Conservation (phyloP, 2,329 filamentous ascomycete genomes). For the Aspergillus awamori region DNA sequence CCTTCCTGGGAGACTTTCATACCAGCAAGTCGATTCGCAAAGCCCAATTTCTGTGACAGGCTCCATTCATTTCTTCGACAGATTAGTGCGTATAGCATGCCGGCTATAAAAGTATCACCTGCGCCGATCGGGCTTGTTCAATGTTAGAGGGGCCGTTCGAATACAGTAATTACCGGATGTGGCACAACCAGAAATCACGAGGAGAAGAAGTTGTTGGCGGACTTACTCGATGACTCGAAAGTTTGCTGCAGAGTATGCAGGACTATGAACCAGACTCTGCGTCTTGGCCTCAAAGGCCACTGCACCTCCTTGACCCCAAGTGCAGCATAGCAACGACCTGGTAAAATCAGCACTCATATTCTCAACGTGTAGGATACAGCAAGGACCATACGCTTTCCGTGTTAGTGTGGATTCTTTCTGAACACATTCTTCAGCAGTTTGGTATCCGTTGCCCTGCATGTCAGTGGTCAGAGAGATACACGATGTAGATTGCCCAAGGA, state of each 20-base stretch:
- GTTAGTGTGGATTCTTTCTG: slow-evolving; percentile 45
- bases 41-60: slow-evolving; percentile 54
- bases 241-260: slow-evolving; percentile 45
- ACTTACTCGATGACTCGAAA: slow-evolving; percentile 63
- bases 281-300: slow-evolving; percentile 47
- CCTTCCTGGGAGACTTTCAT: slow-evolving; percentile 69
- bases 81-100: slow-evolving; percentile 65
- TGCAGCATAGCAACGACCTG: slow-evolving; percentile 58
- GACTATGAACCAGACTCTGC: slow-evolving; percentile 43
- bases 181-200: too few species aligned
- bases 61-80: slow-evolving; percentile 55
- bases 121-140: slow-evolving; percentile 66
- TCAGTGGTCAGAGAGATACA: neutral
- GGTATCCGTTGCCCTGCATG: slow-evolving; percentile 41
- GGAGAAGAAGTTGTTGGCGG: too few species aligned
- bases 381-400: slow-evolving; percentile 50
- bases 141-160: slow-evolving; percentile 14
- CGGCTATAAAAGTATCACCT: slow-evolving; percentile 75
- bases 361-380: neutral
- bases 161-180: too few species aligned
- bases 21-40: slow-evolving; percentile 69
- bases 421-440: slow-evolving; percentile 57
- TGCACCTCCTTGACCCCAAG: slow-evolving; percentile 62
- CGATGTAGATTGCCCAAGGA: neutral
- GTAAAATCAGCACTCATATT: slow-evolving; percentile 2